A percentile compares a stretch with the other conserved stretches of the same genome.
Conservation (phyloP, 225 moss, liverwort and hornwort species). For the Straminergon stramineum region DNA sequence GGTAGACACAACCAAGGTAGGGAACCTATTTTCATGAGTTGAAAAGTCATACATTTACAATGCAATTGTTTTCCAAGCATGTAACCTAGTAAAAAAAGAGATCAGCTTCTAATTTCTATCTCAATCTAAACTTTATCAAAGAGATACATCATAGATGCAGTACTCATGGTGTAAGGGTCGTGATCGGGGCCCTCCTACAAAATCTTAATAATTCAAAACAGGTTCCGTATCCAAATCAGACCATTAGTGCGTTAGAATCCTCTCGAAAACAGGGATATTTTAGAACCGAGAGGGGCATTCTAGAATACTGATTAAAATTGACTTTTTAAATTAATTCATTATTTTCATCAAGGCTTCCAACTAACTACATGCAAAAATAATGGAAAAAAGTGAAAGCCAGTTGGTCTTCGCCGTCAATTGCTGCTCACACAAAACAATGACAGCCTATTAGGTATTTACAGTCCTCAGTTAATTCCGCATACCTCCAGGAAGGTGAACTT, state of each 20-base stretch:
- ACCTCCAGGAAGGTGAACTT: slow-evolving; percentile 82
- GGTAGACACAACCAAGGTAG: neutral
- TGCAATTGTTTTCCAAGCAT: neutral
- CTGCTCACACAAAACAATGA: neutral
- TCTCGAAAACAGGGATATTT: neutral
- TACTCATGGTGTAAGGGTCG: neutral
- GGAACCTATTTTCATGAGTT: neutral
- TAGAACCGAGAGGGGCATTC: neutral
- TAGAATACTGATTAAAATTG: neutral
- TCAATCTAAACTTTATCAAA: neutral
- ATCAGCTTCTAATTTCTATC: neutral
- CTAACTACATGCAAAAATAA: neutral
- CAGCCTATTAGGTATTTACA: neutral
- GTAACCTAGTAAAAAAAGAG: neutral
- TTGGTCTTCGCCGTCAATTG: neutral
- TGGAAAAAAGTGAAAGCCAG: neutral
- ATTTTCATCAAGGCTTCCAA: neutral
- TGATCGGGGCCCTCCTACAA: neutral
- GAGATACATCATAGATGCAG: neutral
- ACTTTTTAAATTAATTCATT: too few species aligned
- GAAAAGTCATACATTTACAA: neutral
- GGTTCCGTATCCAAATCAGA: neutral
- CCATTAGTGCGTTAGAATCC: neutral
- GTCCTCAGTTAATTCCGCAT: neutral
- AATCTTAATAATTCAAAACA: neutral